phyloP scores from a whole-genome alignment of 148 eudicot genomes.

The Rhododendron ovatum region DNA sequence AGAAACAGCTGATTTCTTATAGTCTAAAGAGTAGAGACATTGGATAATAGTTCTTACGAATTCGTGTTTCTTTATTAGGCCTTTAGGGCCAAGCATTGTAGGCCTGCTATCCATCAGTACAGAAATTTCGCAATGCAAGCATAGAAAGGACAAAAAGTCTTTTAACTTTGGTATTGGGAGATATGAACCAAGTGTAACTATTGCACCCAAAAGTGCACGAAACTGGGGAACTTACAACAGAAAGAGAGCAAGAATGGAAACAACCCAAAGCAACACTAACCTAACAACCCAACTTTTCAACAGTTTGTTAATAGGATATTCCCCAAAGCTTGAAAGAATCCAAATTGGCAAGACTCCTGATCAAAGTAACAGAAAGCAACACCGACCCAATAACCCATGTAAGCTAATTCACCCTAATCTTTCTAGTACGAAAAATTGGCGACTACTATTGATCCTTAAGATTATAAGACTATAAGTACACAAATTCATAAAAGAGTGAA shows the following conservation, averaged over 20 bases:
- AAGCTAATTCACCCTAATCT: not conserved
- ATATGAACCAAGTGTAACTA: not conserved
- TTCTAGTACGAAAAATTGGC: not conserved
- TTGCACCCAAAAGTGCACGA: not conserved
- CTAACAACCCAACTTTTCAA: not conserved
- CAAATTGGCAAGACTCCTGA: not conserved
- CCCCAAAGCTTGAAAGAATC: not conserved
- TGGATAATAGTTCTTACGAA: constrained; percentile 74
- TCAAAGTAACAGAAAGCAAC: not conserved
- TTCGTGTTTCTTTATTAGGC: constrained; percentile 65
- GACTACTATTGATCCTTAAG: not conserved
- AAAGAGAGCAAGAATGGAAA: not conserved
- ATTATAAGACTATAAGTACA: not conserved
- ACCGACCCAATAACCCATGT: not conserved
- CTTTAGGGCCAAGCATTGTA: constrained; percentile 44
- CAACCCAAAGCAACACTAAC: not conserved
- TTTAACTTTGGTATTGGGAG: not conserved
- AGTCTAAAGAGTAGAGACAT: constrained; percentile 66
- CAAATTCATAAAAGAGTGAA: not conserved
- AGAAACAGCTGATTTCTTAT: constrained; percentile 57
- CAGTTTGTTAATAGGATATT: not conserved
- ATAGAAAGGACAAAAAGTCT: not conserved
- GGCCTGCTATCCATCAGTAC: constrained; percentile 42
- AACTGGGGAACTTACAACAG: not conserved
- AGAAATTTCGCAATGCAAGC: not conserved